Percentiles rank a stretch among this genome's conserved stretches.
These are phyloP conservation scores for Podospora australis DNA, from an alignment of 495 filamentous ascomycete species.

Conservation along the genomic window DNA sequence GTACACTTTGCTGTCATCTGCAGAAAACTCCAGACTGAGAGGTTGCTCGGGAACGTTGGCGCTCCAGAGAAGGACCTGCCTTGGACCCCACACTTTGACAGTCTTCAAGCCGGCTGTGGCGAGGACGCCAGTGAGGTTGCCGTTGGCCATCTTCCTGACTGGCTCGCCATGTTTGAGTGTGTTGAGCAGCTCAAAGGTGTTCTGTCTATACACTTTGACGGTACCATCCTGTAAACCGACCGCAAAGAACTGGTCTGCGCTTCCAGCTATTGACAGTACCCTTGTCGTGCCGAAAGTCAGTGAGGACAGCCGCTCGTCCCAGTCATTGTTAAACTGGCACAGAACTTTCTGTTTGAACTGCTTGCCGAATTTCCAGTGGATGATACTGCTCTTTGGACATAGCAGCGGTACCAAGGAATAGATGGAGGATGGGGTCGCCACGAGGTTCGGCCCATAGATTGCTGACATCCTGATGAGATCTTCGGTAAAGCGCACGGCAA, in stretches of 20 bases:
- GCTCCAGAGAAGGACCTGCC: constrained; percentile 12
- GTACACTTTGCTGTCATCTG: constrained; percentile 15
- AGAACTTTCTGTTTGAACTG: constrained; percentile 14
- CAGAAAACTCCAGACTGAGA: constrained; percentile 12
- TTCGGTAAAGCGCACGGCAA: constrained; percentile 5
- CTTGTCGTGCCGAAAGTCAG: constrained; percentile 2
- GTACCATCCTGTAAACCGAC: constrained; percentile 13
- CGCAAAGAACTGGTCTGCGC: constrained; percentile 12
- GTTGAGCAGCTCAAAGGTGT: constrained; percentile 14
- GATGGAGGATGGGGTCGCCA: constrained; percentile 13
- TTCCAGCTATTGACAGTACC: constrained; percentile 17
- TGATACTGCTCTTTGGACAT: constrained; percentile 12
- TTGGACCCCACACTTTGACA: constrained; percentile 15
- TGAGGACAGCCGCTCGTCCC: constrained; percentile 19
- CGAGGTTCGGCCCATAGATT: constrained; percentile 14
- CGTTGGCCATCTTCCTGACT: constrained; percentile 11
- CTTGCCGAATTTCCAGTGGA: constrained; percentile 14
- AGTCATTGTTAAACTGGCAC: constrained; percentile 13
- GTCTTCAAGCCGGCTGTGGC: constrained; percentile 10
- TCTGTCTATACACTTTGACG: constrained; percentile 13
- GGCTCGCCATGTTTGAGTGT: constrained; percentile 15
- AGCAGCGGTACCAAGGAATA: constrained; percentile 16
- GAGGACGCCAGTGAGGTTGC: constrained; percentile 4
- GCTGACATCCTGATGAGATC: constrained; percentile 15
- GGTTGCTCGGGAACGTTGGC: constrained; percentile 12